Base-by-base conservation (phyloP, 495 filamentous ascomycete species). In the Trypethelium eluteriae region DNA sequence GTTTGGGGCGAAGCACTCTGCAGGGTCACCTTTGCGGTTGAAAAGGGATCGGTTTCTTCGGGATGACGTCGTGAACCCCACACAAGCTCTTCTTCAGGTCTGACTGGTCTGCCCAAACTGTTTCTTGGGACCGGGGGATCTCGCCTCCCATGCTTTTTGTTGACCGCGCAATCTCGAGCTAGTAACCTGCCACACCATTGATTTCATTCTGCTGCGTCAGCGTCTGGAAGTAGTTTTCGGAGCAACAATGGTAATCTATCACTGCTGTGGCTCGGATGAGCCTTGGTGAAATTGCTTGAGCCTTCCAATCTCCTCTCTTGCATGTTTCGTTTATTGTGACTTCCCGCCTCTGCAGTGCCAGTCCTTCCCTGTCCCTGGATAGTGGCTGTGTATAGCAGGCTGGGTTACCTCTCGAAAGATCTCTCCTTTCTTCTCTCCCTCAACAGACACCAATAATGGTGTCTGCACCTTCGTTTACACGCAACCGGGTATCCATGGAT, bases 381-480 rank as follows among this genome's bases (percentile, higher is more conserved):
- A 7, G 53, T 36, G 53, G 53, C 53, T 59, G 32, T 7, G 11
- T 14, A 10, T 11, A 59, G 25, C n/a, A 36, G 53, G 53, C 25
- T 9, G 3, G 7, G 49, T 18, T 53, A 36, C 18, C 32, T 36
- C 53, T 36, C 7, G 10, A 34, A 9, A 10, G 3, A 35, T 39
- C n/a, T 39, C 11, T 41, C 34, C 18, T 9, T 41, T 63, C 38
- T 10, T 47, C 38, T 41, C 38, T 14, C 38, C 38, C 7, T 63
- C 62, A 9, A 10, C 41, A 6, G 11, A 18, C 38, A 10, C 32
- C 10, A 41, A 41, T 11, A 11, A 41, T 47, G 62, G 41, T 63
- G 18, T 47, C 62, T 34, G 0, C 36, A 10, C 32, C 53, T 59
- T 59, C 50, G 68, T 72, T 72, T 36, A 70, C 68, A 64, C 70